Evolutionary conservation across 768 basidiomycete species (phyloP), one percentile per base, ranked within the genome.

Genomic region (Suillus weaverae): DNA sequence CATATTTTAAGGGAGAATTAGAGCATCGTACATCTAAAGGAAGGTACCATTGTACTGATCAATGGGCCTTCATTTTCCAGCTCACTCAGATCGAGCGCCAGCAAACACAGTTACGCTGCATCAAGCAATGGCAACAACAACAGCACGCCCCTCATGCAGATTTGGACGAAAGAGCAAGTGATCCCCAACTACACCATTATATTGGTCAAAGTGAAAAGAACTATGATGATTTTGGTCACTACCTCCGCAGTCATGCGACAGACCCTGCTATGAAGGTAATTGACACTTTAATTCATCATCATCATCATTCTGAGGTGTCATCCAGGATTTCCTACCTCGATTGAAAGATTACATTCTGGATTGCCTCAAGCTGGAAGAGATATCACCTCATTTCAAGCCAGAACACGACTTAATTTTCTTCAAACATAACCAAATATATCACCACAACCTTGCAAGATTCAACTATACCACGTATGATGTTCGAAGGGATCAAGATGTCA

Each of bases 401-500:
- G 36, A 36, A 36, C 10, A 8, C 7, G 7, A 35, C 10, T 41
- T 16, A 4, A 61, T 74, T 13, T 32, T 48, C 16, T 54, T 74
- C 32, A 63, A 64, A 32, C 26, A 62, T 22, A 65, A 76, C 56
- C 9, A 57, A 3, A 62, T 76, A 9, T 74, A 75, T 62, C 41
- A 60, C 26, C 74, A 75, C 62, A 68, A 72, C 39, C 64, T 67
- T 0, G 44, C 74, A 20, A 60, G 63, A 4, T 41, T 77, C 50
- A 73, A 75, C 53, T 75, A 76, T 54, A 77, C 75, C 13, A 73
- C 70, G 2, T 76, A 76, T 43, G 53, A 63, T 13, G 14, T 63
- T 20, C 50, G 41, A 2, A 10, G 53, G 33, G 38, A 2, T 10
- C 48, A 51, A n/a, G 62, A 63, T 39, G 36, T 53, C 7, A 18